Evolutionary conservation across 1,284 basidiomycete species (phyloP), one percentile per base, ranked within the genome.

Genomic region (Mycosarcoma maydis): DNA sequence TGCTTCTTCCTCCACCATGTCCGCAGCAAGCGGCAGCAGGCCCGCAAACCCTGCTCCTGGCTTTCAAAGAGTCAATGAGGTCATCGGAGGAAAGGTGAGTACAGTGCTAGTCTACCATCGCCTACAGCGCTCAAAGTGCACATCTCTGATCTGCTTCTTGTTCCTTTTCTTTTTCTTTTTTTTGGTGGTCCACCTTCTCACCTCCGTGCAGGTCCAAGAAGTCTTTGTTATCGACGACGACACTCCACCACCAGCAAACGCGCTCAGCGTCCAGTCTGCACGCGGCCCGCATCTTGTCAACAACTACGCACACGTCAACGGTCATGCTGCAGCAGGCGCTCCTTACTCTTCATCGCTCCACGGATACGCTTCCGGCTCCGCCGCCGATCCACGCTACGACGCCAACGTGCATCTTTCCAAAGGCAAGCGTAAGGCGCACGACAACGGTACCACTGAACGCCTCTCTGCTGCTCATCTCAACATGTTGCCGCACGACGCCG

Each of bases 181-280:
- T 37, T 20, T 9, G 17, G 14, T n/a, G n/a, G n/a, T n/a, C n/a
- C n/a, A n/a, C n/a, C n/a, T n/a, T n/a, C n/a, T n/a, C n/a, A n/a
- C n/a, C n/a, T n/a, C n/a, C 30, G 2, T n/a, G 19, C 62, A 74
- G 72, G 60, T 76, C 1, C 72, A 76, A 7, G 62, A 76, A 44
- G 72, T 76, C 6, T 70, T 65, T 51, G 66, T 76, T 7, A 59
- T 76, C 17, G 75, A 75, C 42, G 72, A 74, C 39, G 75, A 76
- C 32, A 59, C 69, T 11, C 71, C 62, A 7, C 60, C 71, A 7
- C 71, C 73, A 16, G 43, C 60, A 5, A 57, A 68, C 16, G 67
- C 73, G 39, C 62, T 73, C 54, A 64, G 65, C 40, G 64, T 64
- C 6, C 68, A 75, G 29, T 47, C 64, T 19, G 56, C 68, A 19